Evolutionary conservation across 495 filamentous ascomycete genomes (phyloP).

Genomic region (Penicillium canariense): DNA sequence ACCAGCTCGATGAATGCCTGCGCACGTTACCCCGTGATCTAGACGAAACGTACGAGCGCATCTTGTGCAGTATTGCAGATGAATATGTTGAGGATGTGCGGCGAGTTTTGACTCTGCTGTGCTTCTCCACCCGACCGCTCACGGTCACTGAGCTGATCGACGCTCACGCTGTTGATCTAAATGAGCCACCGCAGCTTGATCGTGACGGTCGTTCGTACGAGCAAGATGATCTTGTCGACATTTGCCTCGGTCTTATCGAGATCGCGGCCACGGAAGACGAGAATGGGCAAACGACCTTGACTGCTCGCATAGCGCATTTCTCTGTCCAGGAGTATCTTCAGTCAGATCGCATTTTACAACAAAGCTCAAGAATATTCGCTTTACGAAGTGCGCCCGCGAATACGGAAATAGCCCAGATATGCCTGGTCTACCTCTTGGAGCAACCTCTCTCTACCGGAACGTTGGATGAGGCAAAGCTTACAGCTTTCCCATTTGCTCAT

Average conservation of each 20-base stretch:
- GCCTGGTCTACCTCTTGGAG: background rate
- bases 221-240: conserved; percentile 21
- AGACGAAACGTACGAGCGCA: conserved; percentile 37
- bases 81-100: conserved; percentile 23
- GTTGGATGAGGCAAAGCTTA: background rate
- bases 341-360: background rate
- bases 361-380: background rate
- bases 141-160: conserved; percentile 31
- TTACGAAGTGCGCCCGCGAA: background rate
- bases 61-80: conserved; percentile 27
- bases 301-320: conserved; percentile 31
- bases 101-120: conserved; percentile 32
- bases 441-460: background rate
- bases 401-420: background rate
- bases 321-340: background rate
- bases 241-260: conserved; percentile 34
- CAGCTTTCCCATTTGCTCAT: background rate
- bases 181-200: conserved; percentile 20
- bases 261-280: conserved; percentile 3
- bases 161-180: conserved; percentile 25
- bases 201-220: conserved; percentile 22
- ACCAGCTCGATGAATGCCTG: conserved; percentile 29
- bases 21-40: conserved; percentile 31
- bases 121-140: conserved; percentile 29
- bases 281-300: background rate